Evolutionary conservation across 208 protist species (phyloP).

Genomic region (Strigomonas culicis): DNA sequence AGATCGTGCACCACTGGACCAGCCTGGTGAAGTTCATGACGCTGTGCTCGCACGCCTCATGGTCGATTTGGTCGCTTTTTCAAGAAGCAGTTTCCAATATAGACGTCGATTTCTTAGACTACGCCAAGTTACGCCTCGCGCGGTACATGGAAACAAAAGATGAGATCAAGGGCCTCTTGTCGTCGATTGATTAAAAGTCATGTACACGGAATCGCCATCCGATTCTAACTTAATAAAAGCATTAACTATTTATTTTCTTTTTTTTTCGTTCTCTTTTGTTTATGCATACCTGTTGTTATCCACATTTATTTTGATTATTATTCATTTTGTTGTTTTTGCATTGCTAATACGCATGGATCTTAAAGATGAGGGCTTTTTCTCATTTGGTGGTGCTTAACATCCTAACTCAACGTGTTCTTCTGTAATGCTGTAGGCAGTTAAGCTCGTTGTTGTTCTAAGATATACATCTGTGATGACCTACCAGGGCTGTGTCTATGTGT

Average conservation of each 20-base stretch:
- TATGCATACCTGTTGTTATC: background rate
- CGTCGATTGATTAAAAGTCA: background rate
- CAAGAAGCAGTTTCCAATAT: slow-evolving; percentile 85
- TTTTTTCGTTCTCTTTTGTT: slow-evolving; percentile 10
- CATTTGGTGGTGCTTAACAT: no score
- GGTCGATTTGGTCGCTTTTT: slow-evolving; percentile 84
- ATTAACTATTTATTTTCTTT: background rate
- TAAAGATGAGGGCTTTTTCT: no score
- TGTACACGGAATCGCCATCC: background rate
- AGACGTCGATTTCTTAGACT: slow-evolving; percentile 87
- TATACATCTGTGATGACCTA: no score
- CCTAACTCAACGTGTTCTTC: no score
- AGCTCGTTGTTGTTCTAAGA: no score
- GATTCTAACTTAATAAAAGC: background rate
- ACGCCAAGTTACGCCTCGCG: slow-evolving; percentile 52
- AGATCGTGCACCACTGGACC: slow-evolving; percentile 36
- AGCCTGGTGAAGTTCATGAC: slow-evolving; percentile 71
- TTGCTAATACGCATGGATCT: background rate
- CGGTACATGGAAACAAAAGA: slow-evolving; percentile 60
- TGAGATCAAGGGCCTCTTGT: background rate
- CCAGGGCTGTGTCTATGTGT: no score
- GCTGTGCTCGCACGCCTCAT: slow-evolving; percentile 76
- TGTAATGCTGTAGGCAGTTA: no score
- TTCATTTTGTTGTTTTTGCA: slow-evolving; percentile 6
- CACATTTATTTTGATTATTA: background rate